Evolutionary conservation across 2,329 filamentous ascomycete species (phyloP).

Genomic region (Aspergillus clavatus): DNA sequence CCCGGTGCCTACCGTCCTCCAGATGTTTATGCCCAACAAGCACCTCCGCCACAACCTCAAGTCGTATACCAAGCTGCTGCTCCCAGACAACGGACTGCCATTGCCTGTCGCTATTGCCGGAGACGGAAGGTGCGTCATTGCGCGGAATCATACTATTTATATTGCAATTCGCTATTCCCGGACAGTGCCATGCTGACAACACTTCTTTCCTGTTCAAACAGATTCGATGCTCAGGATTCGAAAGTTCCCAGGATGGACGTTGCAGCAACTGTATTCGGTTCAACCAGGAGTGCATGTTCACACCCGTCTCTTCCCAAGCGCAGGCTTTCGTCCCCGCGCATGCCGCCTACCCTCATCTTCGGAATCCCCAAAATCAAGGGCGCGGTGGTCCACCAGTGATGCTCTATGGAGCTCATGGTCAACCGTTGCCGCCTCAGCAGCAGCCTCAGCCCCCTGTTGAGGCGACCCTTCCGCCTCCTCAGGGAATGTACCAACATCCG

Average conservation of each 20-base stretch:
- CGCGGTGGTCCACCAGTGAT: slow-evolving; percentile 35
- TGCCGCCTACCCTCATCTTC: slow-evolving; percentile 57
- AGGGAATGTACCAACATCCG: slow-evolving; percentile 38
- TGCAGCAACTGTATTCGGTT: slow-evolving; percentile 70
- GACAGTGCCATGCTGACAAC: slow-evolving; percentile 7
- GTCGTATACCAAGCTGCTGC: slow-evolving; percentile 44
- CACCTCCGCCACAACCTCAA: slow-evolving; percentile 31
- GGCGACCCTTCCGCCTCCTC: slow-evolving; percentile 37
- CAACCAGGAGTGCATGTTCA: slow-evolving; percentile 73
- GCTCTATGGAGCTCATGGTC: slow-evolving; percentile 48
- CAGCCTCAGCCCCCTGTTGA: slow-evolving; percentile 34
- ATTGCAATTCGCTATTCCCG: background rate
- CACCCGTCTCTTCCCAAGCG: slow-evolving; percentile 67
- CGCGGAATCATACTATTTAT: background rate
- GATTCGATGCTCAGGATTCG: slow-evolving; percentile 74
- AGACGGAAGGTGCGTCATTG: slow-evolving; percentile 45
- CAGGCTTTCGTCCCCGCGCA: slow-evolving; percentile 71
- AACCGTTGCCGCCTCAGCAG: slow-evolving; percentile 44
- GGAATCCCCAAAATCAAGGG: slow-evolving; percentile 34
- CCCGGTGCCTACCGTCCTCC: slow-evolving; percentile 40
- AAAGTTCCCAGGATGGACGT: slow-evolving; percentile 65
- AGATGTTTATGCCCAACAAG: slow-evolving; percentile 38
- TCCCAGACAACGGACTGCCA: slow-evolving; percentile 48
- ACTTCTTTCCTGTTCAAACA: slow-evolving; percentile 30
- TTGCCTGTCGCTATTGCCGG: slow-evolving; percentile 49